Evolutionary conservation across 441 rosid genomes (phyloP).

Genomic region (Eruca vesicaria): DNA sequence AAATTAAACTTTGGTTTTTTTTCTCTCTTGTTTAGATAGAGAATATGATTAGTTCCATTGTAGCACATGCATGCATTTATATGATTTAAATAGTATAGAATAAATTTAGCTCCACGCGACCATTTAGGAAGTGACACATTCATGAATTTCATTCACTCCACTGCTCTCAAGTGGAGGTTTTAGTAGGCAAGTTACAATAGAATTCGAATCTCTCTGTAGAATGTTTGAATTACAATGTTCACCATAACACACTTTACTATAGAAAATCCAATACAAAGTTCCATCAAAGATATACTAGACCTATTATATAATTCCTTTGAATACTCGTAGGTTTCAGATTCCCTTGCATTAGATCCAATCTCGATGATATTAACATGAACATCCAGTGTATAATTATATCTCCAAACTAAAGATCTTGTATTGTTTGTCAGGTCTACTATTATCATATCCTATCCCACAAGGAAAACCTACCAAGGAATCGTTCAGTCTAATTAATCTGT

Average conservation of each 20-base stretch:
- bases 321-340: not conserved
- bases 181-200: not conserved
- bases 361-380: not conserved
- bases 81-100: too few relatives aligned
- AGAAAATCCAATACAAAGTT: not conserved
- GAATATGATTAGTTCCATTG: too few relatives aligned
- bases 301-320: not conserved
- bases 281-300: not conserved
- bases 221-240: not conserved
- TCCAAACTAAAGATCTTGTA: not conserved
- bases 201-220: not conserved
- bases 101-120: too few relatives aligned
- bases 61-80: too few relatives aligned
- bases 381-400: not conserved
- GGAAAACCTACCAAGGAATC: not conserved
- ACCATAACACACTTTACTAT: not conserved
- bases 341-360: not conserved
- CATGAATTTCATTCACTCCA: too few relatives aligned
- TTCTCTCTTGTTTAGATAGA: too few relatives aligned
- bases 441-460: not conserved
- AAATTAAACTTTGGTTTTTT: too few relatives aligned
- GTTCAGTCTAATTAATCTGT: not conserved
- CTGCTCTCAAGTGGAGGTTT: not conserved
- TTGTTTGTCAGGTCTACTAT: not conserved
- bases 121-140: too few relatives aligned